These are phyloP conservation scores for Sporothrix schenckii DNA, from an alignment of 2,329 filamentous ascomycete genomes.

Conservation along the genomic window DNA sequence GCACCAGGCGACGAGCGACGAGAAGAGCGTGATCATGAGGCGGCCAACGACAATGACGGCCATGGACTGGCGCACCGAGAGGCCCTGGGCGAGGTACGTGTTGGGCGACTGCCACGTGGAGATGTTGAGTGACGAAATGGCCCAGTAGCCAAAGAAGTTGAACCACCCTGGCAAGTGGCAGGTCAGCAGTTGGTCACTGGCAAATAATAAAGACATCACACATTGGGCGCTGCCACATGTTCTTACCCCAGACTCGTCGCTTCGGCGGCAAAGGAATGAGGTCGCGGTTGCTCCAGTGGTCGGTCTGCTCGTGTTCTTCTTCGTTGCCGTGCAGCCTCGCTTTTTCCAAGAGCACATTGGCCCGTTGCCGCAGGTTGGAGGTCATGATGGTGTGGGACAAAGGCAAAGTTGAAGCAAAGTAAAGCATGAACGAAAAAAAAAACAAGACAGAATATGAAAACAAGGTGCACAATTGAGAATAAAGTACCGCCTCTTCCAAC, in stretches of 20 bases:
- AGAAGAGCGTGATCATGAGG: slow-evolving; percentile 49
- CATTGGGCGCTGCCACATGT: too few species aligned
- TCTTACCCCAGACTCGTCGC: slow-evolving; percentile 34
- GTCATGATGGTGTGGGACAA: background rate
- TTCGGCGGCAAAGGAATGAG: slow-evolving; percentile 35
- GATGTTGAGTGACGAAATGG: slow-evolving; percentile 33
- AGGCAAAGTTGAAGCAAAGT: background rate
- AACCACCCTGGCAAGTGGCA: slow-evolving; percentile 28
- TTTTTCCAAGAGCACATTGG: background rate
- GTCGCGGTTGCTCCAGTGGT: slow-evolving; percentile 36
- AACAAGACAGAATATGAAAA: too few species aligned
- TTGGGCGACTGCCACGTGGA: slow-evolving; percentile 34
- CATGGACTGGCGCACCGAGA: slow-evolving; percentile 54
- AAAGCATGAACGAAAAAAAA: background rate
- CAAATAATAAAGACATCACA: too few species aligned
- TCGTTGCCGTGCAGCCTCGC: slow-evolving; percentile 27
- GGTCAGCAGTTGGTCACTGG: too few species aligned
- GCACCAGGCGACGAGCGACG: slow-evolving; percentile 51
- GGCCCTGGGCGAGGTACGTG: slow-evolving; percentile 39
- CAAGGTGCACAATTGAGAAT: too few species aligned
- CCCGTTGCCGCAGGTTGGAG: background rate
- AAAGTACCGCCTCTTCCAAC: background rate
- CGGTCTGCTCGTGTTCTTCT: slow-evolving; percentile 30
- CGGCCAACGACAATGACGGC: slow-evolving; percentile 51
- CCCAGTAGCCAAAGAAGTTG: slow-evolving; percentile 33